Evolutionary conservation across 441 rosid species (phyloP).

Genomic region (Populus hybrid): DNA sequence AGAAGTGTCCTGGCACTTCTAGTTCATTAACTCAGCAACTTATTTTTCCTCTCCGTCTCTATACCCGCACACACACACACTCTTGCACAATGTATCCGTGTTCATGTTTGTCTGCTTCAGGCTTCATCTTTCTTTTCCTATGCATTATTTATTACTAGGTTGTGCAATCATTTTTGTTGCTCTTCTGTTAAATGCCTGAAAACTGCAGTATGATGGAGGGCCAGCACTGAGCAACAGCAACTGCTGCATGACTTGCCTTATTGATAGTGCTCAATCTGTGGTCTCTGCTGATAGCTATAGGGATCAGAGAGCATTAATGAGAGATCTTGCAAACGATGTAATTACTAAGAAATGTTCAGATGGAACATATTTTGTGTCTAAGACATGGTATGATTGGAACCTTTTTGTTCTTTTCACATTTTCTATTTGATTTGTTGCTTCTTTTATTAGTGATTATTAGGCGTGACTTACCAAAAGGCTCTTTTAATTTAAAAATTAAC

Average conservation of each 20-base stretch:
- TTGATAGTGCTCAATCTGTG: slow-evolving; percentile 63
- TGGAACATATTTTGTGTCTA: slow-evolving; percentile 74
- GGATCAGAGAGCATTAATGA: slow-evolving; percentile 82
- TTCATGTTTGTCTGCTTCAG: slow-evolving; percentile 1
- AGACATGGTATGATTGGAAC: slow-evolving; percentile 61
- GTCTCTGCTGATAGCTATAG: slow-evolving; percentile 90
- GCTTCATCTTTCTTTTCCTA: slow-evolving; percentile 11
- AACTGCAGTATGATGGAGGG: slow-evolving; percentile 70
- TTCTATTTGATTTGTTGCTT: background rate
- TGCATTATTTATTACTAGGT: background rate
- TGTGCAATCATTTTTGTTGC: slow-evolving; percentile 26
- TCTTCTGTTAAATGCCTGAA: slow-evolving; percentile 18
- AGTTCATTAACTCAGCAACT: background rate
- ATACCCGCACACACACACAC: background rate
- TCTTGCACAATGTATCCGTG: background rate
- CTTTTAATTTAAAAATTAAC: slow-evolving; percentile 3
- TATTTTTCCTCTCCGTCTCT: background rate
- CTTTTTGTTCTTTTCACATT: slow-evolving; percentile 11
- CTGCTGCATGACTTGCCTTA: slow-evolving; percentile 77
- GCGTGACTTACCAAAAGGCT: background rate
- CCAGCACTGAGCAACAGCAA: slow-evolving; percentile 69
- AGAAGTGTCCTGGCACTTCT: background rate
- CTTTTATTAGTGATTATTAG: background rate
- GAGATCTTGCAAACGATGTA: slow-evolving; percentile 60
- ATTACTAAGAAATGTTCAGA: slow-evolving; percentile 62